Conservation (phyloP, 1,139 yeast genomes). For the Lodderomyces pseudojiufengensis region DNA sequence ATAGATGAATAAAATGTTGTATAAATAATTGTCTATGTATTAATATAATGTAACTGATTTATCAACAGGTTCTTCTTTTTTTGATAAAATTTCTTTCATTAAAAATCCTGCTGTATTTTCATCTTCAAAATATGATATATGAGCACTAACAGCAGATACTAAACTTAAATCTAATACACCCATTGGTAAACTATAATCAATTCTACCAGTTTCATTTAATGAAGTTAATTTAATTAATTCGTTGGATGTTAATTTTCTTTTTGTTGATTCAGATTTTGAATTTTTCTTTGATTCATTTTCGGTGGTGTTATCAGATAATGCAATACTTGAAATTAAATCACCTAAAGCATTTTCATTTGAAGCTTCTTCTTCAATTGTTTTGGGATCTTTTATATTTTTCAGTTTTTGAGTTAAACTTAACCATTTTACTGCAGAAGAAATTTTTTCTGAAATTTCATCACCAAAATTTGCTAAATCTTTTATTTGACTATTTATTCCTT, state of each 20-base stretch:
- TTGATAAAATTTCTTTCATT: slow-evolving; percentile 47
- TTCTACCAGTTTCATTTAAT: slow-evolving; percentile 66
- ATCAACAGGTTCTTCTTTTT: slow-evolving; percentile 18
- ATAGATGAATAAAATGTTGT: slow-evolving; percentile 16
- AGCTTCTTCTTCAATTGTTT: slow-evolving; percentile 21
- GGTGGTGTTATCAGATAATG: slow-evolving; percentile 16
- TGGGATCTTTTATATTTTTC: slow-evolving; percentile 4
- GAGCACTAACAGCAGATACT: slow-evolving; percentile 80
- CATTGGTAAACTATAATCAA: slow-evolving; percentile 78
- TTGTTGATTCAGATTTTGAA: slow-evolving; percentile 11
- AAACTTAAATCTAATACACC: slow-evolving; percentile 78
- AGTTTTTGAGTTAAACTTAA: slow-evolving; percentile 24
- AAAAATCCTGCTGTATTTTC: slow-evolving; percentile 79
- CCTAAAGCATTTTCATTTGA: slow-evolving; percentile 42
- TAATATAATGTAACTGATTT: slow-evolving; percentile 18
- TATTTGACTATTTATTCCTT: slow-evolving; percentile 44
- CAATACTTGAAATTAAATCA: slow-evolving; percentile 37
- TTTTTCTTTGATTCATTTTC: slow-evolving; percentile 2
- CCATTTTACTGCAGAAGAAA: slow-evolving; percentile 46
- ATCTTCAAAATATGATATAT: slow-evolving; percentile 85
- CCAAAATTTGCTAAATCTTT: slow-evolving; percentile 38
- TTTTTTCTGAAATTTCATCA: slow-evolving; percentile 43
- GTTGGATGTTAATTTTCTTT: slow-evolving; percentile 20
- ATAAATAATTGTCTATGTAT: background rate
- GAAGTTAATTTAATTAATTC: slow-evolving; percentile 34